Percentiles rank a stretch among this genome's conserved stretches.
These are phyloP conservation scores for Populus tremula DNA, from an alignment of 345 rosid species.

Conservation along the genomic window DNA sequence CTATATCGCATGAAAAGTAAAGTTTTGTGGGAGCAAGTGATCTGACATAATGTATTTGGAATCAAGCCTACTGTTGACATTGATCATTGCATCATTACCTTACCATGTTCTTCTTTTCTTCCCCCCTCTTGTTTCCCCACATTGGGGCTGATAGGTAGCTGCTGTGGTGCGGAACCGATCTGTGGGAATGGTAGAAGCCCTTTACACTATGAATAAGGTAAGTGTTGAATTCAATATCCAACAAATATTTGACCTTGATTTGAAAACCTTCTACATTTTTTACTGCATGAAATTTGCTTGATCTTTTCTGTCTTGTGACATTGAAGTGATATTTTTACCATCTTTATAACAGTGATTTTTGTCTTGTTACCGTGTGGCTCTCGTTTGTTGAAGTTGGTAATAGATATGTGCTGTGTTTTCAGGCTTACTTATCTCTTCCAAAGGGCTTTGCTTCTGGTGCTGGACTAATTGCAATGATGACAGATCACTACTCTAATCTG, in stretches of 20 bases:
- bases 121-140: neutral
- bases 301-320: neutral
- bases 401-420: conserved; percentile 25
- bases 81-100: neutral
- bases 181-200: conserved; percentile 86
- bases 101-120: neutral
- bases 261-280: neutral
- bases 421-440: conserved; percentile 90
- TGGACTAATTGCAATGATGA: conserved; percentile 86
- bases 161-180: conserved; percentile 63
- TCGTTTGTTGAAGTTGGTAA: conserved; percentile 12
- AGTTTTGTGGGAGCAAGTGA: neutral
- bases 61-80: neutral
- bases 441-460: conserved; percentile 81
- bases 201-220: conserved; percentile 78
- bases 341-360: neutral
- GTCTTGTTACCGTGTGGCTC: neutral
- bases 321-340: neutral
- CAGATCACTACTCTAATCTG: conserved; percentile 71
- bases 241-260: neutral
- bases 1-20: neutral
- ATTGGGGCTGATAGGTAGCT: conserved; percentile 60
- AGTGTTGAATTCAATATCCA: conserved; percentile 1
- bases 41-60: neutral
- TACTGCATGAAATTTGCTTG: neutral